Base-by-base conservation (phyloP, 768 basidiomycete species). In the Tephrocybe sp. region DNA sequence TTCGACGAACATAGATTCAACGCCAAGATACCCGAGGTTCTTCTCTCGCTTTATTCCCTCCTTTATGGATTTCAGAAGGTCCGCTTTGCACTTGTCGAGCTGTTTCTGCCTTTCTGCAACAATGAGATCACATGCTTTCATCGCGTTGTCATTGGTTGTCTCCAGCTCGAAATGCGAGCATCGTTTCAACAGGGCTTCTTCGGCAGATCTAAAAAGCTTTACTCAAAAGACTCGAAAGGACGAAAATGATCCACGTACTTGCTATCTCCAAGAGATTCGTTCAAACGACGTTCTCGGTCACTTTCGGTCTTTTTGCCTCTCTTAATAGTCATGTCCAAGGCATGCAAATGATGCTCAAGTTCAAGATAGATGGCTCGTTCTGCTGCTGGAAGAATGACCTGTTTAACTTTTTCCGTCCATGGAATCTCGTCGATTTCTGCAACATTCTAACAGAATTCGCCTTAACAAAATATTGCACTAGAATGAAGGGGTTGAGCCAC, bases 371-470 rank as follows among this genome's bases (percentile, higher is more conserved):
- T 93, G 0, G 93, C 91, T 7, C 89, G 88, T 67, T 97, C 95
- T 0, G 95, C 92, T 5, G 94, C 92, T 11, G 95, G 94, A 8
- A 96, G 83, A 38, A 79, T 69, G 20, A 96, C 81, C 22, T 74
- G 72, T 57, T 84, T 75, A 23, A 84, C 69, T 49, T 87, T 73
- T 52, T 76, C 78, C 0, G 77, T 77, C 70, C 84, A 91, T 1
- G 89, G 88, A 50, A 98, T 98, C 69, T 98, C 95, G 53, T 94
- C 93, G 49, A 97, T 98, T 70, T 98, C 95, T 8, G 95, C 93
- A 45, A 95, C 84, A 61, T 97, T 97, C 87, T 97, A 59, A 51
- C 57, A 26, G 14, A 11, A 22, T 19, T 16, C 19, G 39, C 19
- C 14, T 51, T 30, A 42, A 10, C 17, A 19, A 33, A 20, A 8